phyloP scores from a whole-genome alignment of 2,329 filamentous ascomycete genomes.

The Calonectria pauciramosa region DNA sequence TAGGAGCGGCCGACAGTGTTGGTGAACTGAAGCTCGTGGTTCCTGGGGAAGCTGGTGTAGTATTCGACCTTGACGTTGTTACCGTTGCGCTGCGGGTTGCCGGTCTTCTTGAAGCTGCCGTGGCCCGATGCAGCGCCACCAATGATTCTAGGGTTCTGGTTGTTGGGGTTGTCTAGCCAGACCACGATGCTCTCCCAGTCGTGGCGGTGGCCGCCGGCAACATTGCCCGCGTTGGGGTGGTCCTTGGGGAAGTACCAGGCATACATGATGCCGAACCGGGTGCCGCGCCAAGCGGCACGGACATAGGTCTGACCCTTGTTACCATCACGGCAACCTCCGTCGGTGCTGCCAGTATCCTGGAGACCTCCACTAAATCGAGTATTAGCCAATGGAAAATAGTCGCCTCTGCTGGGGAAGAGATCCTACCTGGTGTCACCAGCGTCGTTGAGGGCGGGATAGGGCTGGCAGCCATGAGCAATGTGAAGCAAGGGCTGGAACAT shows the following conservation, averaged over 20 bases:
- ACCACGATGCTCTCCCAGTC: conserved; percentile 57
- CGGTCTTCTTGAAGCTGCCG: conserved; percentile 48
- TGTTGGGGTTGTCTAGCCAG: conserved; percentile 42
- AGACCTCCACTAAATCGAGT: conserved; percentile 50
- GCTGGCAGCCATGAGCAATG: conserved; percentile 72
- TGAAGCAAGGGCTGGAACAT: conserved; percentile 49
- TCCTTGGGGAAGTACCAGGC: conserved; percentile 63
- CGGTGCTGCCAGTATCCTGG: conserved; percentile 43
- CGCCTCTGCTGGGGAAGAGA: neutral
- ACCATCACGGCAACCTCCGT: conserved; percentile 48
- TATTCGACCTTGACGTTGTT: conserved; percentile 49
- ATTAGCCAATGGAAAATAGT: neutral
- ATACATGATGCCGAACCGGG: conserved; percentile 56
- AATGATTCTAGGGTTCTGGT: conserved; percentile 46
- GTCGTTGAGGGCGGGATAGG: conserved; percentile 71
- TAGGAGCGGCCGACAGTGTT: conserved; percentile 48
- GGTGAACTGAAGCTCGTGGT: conserved; percentile 55
- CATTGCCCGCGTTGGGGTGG: conserved; percentile 48
- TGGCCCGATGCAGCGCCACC: conserved; percentile 53
- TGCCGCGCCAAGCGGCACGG: conserved; percentile 48
- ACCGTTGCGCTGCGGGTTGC: conserved; percentile 33
- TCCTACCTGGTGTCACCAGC: conserved; percentile 68
- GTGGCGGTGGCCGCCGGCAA: conserved; percentile 53
- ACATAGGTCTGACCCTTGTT: conserved; percentile 56
- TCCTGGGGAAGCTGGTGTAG: conserved; percentile 45